Evolutionary conservation across 2,329 filamentous ascomycete genomes (phyloP).

Genomic region (Graphiopsis chlorocephala): DNA sequence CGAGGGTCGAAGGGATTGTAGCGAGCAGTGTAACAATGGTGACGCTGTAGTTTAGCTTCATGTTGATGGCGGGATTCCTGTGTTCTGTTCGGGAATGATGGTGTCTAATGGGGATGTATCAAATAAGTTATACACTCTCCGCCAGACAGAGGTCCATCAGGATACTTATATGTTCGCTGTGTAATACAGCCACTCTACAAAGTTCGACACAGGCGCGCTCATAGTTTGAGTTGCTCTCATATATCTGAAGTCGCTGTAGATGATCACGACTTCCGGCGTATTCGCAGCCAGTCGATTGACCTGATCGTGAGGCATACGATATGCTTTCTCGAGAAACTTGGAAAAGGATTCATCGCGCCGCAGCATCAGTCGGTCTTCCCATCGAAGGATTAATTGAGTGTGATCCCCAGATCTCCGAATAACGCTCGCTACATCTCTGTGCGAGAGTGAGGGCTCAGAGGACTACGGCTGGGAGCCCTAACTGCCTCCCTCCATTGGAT

Average conservation of each 20-base stretch:
- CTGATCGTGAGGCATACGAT: neutral
- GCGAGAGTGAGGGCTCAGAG: neutral
- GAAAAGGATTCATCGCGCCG: neutral
- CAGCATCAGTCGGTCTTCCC: neutral
- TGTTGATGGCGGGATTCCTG: neutral
- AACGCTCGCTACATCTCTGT: neutral
- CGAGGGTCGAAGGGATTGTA: neutral
- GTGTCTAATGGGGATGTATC: neutral
- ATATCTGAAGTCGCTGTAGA: no score
- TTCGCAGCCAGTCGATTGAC: neutral
- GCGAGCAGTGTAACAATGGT: neutral
- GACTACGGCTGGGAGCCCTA: neutral
- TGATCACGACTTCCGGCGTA: neutral
- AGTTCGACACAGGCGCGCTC: neutral
- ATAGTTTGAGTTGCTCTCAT: neutral
- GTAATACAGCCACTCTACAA: neutral
- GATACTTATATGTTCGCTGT: neutral
- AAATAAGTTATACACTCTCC: no score
- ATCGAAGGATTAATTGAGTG: neutral
- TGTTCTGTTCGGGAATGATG: neutral
- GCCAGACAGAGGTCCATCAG: neutral
- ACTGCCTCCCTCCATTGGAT: neutral
- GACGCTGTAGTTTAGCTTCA: neutral
- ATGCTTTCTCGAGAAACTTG: neutral
- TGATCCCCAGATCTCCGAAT: neutral